These are phyloP conservation scores for Amanita polypyramis DNA, from an alignment of 768 basidiomycete species.

Conservation along the genomic window DNA sequence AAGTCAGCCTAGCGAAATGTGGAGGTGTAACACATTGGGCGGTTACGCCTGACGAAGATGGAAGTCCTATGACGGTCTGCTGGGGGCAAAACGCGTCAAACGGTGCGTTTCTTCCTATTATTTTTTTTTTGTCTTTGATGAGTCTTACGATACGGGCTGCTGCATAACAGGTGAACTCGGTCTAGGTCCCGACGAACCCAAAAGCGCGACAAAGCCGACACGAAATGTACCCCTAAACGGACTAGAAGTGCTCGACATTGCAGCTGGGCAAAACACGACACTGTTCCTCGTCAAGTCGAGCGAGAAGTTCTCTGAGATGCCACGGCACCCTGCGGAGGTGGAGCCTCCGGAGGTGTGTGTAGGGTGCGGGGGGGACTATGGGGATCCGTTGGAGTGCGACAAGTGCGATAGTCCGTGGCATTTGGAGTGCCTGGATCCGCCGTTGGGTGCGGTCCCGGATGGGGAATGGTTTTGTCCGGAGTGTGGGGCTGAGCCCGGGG, in stretches of 20 bases:
- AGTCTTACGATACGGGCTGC: neutral
- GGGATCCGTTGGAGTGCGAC: slow-evolving; percentile 78
- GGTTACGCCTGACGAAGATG: slow-evolving; percentile 66
- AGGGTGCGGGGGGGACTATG: slow-evolving; percentile 59
- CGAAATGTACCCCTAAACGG: slow-evolving; percentile 60
- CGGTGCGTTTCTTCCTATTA: slow-evolving; percentile 21
- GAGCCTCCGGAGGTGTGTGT: slow-evolving; percentile 59
- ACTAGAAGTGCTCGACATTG: slow-evolving; percentile 71
- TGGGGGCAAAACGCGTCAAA: slow-evolving; percentile 87
- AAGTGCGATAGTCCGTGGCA: slow-evolving; percentile 94
- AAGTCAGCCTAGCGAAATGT: slow-evolving; percentile 52
- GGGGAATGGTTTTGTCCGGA: slow-evolving; percentile 90
- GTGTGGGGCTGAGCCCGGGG: slow-evolving; percentile 52
- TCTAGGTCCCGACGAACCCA: slow-evolving; percentile 68
- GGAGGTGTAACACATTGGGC: slow-evolving; percentile 91
- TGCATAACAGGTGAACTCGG: slow-evolving; percentile 68
- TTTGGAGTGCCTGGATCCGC: slow-evolving; percentile 69
- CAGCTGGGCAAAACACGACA: slow-evolving; percentile 81
- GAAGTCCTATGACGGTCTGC: slow-evolving; percentile 69
- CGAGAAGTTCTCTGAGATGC: slow-evolving; percentile 66
- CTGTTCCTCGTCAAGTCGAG: slow-evolving; percentile 72
- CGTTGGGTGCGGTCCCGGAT: slow-evolving; percentile 65
- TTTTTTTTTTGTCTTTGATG: neutral
- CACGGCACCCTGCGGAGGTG: slow-evolving; percentile 70
- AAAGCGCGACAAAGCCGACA: slow-evolving; percentile 80